Evolutionary conservation across 1,284 basidiomycete species (phyloP).

Genomic region (Sparassis latifolia): DNA sequence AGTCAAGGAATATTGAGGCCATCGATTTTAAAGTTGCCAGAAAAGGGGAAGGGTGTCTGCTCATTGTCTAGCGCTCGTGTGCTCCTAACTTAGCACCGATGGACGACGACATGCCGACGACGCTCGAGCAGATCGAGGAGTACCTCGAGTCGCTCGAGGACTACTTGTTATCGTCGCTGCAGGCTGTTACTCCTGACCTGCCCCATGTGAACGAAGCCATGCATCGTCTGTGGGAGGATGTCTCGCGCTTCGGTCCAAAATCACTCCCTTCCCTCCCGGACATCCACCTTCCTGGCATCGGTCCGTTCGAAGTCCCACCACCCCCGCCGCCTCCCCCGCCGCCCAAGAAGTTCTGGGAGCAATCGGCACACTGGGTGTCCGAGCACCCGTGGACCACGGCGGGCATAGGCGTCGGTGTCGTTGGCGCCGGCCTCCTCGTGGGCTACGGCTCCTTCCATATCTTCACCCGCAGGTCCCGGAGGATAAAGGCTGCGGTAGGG

Average conservation of each 20-base stretch:
- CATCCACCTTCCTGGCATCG: conserved; percentile 56
- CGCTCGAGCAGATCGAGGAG: conserved; percentile 63
- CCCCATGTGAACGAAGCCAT: conserved; percentile 57
- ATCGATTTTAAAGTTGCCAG: too few relatives aligned
- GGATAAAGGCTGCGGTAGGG: conserved; percentile 29
- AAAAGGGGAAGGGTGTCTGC: too few relatives aligned
- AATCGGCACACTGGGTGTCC: conserved; percentile 43
- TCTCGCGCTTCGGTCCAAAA: conserved; percentile 70
- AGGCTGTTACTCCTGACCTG: conserved; percentile 50
- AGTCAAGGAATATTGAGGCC: too few relatives aligned
- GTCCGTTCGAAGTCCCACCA: conserved; percentile 66
- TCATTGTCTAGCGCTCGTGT: too few relatives aligned
- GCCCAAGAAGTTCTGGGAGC: conserved; percentile 38
- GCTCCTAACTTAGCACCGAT: not conserved
- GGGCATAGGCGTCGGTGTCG: conserved; percentile 43
- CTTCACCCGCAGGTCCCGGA: too few relatives aligned
- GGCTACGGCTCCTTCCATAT: conserved; percentile 38
- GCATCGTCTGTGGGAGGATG: conserved; percentile 69
- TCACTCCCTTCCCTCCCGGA: conserved; percentile 56
- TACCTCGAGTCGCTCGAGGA: conserved; percentile 65
- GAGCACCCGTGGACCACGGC: conserved; percentile 55
- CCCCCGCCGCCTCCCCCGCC: conserved; percentile 48
- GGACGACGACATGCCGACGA: conserved; percentile 22
- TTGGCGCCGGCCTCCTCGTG: conserved; percentile 54
- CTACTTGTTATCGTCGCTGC: conserved; percentile 52